Evolutionary conservation across 2,329 filamentous ascomycete species (phyloP).

Genomic region (Fusarium heterosporum): DNA sequence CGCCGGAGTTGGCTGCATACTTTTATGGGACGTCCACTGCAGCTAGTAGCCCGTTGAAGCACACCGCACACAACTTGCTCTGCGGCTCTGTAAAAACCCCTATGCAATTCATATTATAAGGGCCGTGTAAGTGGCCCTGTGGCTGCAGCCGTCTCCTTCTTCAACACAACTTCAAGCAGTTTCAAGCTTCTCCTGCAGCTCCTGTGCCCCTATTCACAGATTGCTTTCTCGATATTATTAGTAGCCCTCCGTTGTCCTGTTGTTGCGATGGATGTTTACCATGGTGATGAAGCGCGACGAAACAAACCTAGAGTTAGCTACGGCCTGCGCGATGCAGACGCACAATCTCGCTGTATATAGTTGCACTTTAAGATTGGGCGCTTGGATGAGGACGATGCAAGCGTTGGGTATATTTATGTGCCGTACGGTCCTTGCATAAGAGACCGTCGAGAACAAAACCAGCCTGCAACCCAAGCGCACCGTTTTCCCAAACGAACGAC

Average conservation of each 20-base stretch:
- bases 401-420: slow-evolving; percentile 24
- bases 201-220: slow-evolving; percentile 31
- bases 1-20: slow-evolving; percentile 49
- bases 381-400: slow-evolving; percentile 18
- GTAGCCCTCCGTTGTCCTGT: slow-evolving; percentile 18
- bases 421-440: slow-evolving; percentile 26
- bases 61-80: slow-evolving; percentile 45
- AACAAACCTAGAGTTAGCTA: slow-evolving; percentile 16
- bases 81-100: slow-evolving; percentile 46
- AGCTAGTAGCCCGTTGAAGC: slow-evolving; percentile 46
- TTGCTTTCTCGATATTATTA: slow-evolving; percentile 1
- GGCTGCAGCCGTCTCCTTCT: slow-evolving; percentile 28
- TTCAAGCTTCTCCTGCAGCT: slow-evolving; percentile 16
- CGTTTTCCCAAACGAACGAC: slow-evolving; percentile 34
- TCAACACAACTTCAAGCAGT: slow-evolving; percentile 7
- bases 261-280: slow-evolving; percentile 26
- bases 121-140: slow-evolving; percentile 37
- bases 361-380: slow-evolving; percentile 19
- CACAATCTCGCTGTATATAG: neutral
- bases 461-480: slow-evolving; percentile 36
- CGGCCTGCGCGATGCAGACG: slow-evolving; percentile 5
- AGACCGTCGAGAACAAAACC: slow-evolving; percentile 21
- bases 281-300: slow-evolving; percentile 18
- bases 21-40: slow-evolving; percentile 49
- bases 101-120: slow-evolving; percentile 43